Base-by-base conservation (phyloP, 1,139 yeast genomes). In the Sugiyamaella novakii region DNA sequence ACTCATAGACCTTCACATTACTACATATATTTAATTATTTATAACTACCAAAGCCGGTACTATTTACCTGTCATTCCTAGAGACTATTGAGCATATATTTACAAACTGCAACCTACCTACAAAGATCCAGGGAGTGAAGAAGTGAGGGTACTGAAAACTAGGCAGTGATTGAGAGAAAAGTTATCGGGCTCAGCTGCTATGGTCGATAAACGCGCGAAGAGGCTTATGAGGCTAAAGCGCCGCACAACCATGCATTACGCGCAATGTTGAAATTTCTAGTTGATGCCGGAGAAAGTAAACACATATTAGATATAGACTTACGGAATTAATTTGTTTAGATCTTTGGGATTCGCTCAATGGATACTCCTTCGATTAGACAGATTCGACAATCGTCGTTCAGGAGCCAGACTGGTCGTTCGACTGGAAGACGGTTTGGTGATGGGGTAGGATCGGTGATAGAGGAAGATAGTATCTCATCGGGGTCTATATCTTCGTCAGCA, bases 311-410 rank as follows among this genome's bases (percentile, higher is more conserved):
- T 5, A n/a, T n/a, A n/a, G n/a, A n/a, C n/a, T n/a, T n/a, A n/a
- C 7, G 19, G 35, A 14, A 14, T 38, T 38, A 7, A n/a, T 28
- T 22, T 21, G 21, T n/a, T n/a, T n/a, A n/a, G n/a, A n/a, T n/a
- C n/a, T n/a, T n/a, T n/a, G n/a, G n/a, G n/a, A n/a, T n/a, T n/a
- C 41, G 10, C 11, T 12, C 44, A 45, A 40, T 38, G 46, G 46
- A 43, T 43, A 40, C 52, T 12, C 47, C 52, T 21, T 51, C 54
- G 15, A 51, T 51, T 40, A 40, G 53, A 25, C 46, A 42, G 35
- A 51, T 51, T 25, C 42, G 50, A 6, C 54, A 51, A 39, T 51
- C 54, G 40, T 46, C 53, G 30, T 50, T 46, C 38, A 39, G 43
- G 21, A 29, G 49, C 21, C 52, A 43, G 30, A 18, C 40, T 18